Conservation (phyloP, 768 basidiomycete genomes). For the Termitomyces sp. region DNA sequence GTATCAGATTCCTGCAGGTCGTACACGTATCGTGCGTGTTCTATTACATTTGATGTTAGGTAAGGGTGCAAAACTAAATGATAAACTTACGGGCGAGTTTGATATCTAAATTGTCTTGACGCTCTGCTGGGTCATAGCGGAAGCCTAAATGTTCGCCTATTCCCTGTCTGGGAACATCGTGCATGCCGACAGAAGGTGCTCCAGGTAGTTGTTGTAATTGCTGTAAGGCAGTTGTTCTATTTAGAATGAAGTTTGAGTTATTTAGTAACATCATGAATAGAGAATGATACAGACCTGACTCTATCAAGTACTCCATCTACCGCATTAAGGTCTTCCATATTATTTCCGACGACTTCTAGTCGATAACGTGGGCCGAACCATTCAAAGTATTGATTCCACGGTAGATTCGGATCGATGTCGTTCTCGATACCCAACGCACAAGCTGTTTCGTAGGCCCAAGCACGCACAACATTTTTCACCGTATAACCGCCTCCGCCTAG, state of each 20-base stretch:
- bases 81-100: constrained; percentile 60
- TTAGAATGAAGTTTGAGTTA: neutral
- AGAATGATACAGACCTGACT: constrained; percentile 56
- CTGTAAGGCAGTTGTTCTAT: constrained; percentile 33
- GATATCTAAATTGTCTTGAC: constrained; percentile 60
- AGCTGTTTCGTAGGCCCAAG: constrained; percentile 97
- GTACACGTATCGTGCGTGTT: constrained; percentile 65
- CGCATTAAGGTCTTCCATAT: constrained; percentile 92
- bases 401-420: constrained; percentile 70
- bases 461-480: constrained; percentile 90
- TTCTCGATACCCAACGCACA: constrained; percentile 87
- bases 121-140: constrained; percentile 40
- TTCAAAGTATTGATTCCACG: constrained; percentile 90
- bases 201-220: constrained; percentile 40
- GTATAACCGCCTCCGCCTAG: constrained; percentile 98
- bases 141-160: constrained; percentile 61
- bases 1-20: constrained; percentile 47
- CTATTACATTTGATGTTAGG: constrained; percentile 26
- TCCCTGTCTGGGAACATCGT: constrained; percentile 72
- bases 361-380: constrained; percentile 97
- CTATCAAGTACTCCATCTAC: constrained; percentile 75
- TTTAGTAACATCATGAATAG: neutral
- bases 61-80: neutral
- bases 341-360: constrained; percentile 85
- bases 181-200: constrained; percentile 85